Evolutionary conservation across 306 rosid genomes (phyloP), one percentile per base, ranked within the genome.

Genomic region (Pyrus pyrifolia): DNA sequence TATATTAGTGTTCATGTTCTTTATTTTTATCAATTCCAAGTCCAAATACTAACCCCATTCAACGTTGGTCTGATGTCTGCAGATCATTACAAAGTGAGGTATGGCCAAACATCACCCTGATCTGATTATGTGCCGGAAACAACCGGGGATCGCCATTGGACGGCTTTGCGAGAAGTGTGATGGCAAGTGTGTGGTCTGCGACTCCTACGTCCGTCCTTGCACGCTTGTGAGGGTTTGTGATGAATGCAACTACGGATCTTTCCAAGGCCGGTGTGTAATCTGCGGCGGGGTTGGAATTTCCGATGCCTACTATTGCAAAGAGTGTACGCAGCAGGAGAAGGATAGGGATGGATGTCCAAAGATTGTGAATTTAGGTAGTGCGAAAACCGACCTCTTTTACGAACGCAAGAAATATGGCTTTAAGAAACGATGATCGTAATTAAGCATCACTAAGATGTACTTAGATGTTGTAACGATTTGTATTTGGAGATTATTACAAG

Each of bases 291-390:
- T 90, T 19, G 96, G 97, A 67, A 95, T 95, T 27, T 95, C 96
- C 9, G 95, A 95, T 83, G 95, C 97, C 42, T 95, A 90, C 88
- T 95, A 90, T 78, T 90, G 98, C 86, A 90, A 92, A 83, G 98
- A 95, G 91, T 95, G 98, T 77, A 94, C 96, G 4, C 98, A 94
- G 81, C 96, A 90, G 82, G 97, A 90, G 89, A 94, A 90, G 87
- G 97, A 94, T 22, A 88, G 97, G 77, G 96, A 90, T 79, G 98
- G 96, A 49, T 94, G 98, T 64, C 98, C 96, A 25, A 94, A 94
- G 83, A 94, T 94, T 70, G 96, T 92, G 61, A 92, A 94, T 72
- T 79, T 94, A 62, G 98, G 96, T 21, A 90, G 95, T 79, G 96
- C 93, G 67, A 91, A 93, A 86, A 92, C 93, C 8, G 93, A 94